A percentile compares a stretch with the other conserved stretches of the same genome.
These are phyloP conservation scores for Aphanomyces invadans DNA, from an alignment of 352 stramenopile genomes.

Conservation along the genomic window DNA sequence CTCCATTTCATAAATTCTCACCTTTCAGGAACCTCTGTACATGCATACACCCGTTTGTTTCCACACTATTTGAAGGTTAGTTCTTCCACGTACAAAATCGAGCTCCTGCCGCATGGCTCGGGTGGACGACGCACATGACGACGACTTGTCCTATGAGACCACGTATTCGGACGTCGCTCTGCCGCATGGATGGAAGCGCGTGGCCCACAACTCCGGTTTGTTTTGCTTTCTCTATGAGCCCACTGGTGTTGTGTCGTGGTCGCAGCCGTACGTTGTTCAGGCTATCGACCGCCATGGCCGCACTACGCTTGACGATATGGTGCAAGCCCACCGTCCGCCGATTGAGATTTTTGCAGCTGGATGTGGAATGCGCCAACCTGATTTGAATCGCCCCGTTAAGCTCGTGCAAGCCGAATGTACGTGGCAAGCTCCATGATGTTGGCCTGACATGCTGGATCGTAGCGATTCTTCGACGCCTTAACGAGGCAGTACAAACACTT, in stretches of 20 bases:
- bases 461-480: slow-evolving; percentile 10
- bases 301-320: slow-evolving; percentile 33
- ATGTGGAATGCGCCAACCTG: slow-evolving; percentile 5
- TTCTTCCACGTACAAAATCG: too few species aligned
- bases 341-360: slow-evolving; percentile 44
- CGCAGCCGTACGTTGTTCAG: slow-evolving; percentile 40
- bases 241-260: slow-evolving; percentile 57
- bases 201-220: slow-evolving; percentile 58
- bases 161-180: slow-evolving; percentile 26
- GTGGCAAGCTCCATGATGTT: not conserved
- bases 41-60: not conserved
- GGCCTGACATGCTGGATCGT: not conserved
- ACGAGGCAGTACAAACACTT: not conserved
- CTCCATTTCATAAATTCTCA: too few species aligned
- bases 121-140: not conserved
- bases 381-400: slow-evolving; percentile 26
- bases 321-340: slow-evolving; percentile 45
- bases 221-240: slow-evolving; percentile 58
- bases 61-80: too few species aligned
- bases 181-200: slow-evolving; percentile 50
- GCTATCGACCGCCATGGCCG: not conserved
- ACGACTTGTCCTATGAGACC: not conserved
- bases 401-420: slow-evolving; percentile 12
- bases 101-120: not conserved
- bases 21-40: not conserved